Evolutionary conservation across 148 eudicot species (phyloP).

Genomic region (Simmondsia chinensis): DNA sequence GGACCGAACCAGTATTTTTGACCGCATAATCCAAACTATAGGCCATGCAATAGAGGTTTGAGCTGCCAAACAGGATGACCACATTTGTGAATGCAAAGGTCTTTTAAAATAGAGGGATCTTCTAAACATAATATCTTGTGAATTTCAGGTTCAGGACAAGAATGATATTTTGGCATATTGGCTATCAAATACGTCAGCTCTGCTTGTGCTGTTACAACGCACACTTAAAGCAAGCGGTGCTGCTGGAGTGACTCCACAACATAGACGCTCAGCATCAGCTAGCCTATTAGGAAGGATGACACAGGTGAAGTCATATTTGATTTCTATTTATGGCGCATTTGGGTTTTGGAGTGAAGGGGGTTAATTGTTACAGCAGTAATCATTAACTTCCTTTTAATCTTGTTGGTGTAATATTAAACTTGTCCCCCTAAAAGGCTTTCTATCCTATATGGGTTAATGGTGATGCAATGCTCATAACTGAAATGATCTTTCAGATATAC

Average conservation of each 20-base stretch:
- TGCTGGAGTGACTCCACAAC: constrained; percentile 61
- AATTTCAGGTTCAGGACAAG: constrained; percentile 62
- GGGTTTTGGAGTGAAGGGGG: no score
- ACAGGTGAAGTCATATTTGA: no score
- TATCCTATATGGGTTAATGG: no score
- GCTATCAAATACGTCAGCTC: constrained; percentile 76
- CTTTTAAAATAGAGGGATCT: background rate
- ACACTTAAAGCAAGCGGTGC: constrained; percentile 71
- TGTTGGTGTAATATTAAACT: no score
- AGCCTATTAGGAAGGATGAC: constrained; percentile 80
- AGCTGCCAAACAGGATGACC: background rate
- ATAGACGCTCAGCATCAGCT: constrained; percentile 59
- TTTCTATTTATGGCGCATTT: no score
- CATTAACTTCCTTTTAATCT: background rate
- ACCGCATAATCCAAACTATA: constrained; percentile 72
- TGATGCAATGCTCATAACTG: no score
- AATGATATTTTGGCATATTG: constrained; percentile 75
- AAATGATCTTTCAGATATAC: no score
- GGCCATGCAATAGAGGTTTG: constrained; percentile 79
- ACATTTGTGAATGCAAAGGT: constrained; percentile 1
- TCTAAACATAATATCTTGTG: constrained; percentile 4
- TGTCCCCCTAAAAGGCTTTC: no score
- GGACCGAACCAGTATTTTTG: constrained; percentile 83
- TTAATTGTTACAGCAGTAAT: background rate
- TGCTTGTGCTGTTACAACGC: constrained; percentile 68